Base-by-base conservation (phyloP, 2,329 filamentous ascomycete genomes). In the Cercospora nicotianae region DNA sequence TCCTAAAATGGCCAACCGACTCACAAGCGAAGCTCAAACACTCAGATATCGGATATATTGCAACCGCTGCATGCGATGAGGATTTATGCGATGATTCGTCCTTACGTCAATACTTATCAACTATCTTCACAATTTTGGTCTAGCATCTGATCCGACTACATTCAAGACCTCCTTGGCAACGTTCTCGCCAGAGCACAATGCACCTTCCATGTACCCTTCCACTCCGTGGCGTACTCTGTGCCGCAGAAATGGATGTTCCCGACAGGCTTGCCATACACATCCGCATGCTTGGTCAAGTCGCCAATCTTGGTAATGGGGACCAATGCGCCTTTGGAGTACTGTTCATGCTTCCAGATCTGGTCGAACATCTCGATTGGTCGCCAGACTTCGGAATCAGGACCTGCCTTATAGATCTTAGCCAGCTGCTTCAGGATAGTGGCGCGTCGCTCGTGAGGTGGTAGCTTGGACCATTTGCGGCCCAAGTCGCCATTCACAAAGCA, bases 181-280 rank as follows among this genome's bases (percentile, higher is more conserved):
- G 26, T 48, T 55, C 39, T 62, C 57, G 31, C 66, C 66, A 8
- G 62, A 65, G 20, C 55, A 51, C 18, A 68, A 39, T 12, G 66
- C 66, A 3, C 66, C 66, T 45, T 68, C 66, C 66, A 68, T 68
- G 18, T 68, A 68, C 9, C 66, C 30, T 65, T 65, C 66, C 66
- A 68, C 30, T 68, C 66, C 12, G 39, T 48, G 4, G 66, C 39
- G 16, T 45, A 45, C 66, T 68, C 66, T 18, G 66, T 68, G 13
- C 66, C 66, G 13, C 42, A 64, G 39, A 68, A 68, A 57, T 68
- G 63, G n/a, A 63, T 63, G 60, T 63, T 63, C 12, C 60, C 60
- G 6, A 63, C 60, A 8, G 60, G 23, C 60, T 63, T 63, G 39
- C 60, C 60, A 51, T 63, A 63, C 39, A 63, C 60, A 30, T 63